phyloP scores from a whole-genome alignment of 768 basidiomycete genomes.

The Pisolithus albus region DNA sequence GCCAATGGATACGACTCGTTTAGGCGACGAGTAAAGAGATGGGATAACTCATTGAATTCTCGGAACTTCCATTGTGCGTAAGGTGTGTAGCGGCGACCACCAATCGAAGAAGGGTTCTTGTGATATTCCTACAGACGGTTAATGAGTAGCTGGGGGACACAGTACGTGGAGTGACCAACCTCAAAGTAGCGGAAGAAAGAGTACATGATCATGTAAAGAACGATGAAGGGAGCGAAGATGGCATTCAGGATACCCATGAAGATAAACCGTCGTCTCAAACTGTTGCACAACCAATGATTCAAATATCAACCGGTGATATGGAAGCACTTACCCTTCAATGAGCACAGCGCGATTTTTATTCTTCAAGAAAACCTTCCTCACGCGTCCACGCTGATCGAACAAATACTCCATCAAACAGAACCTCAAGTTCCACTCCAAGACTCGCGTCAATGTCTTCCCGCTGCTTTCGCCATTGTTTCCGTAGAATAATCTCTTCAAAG shows the following conservation, averaged over 20 bases:
- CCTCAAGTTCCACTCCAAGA: slow-evolving; percentile 94
- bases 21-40: slow-evolving; percentile 80
- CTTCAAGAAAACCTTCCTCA: slow-evolving; percentile 87
- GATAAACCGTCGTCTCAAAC: slow-evolving; percentile 78
- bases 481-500: slow-evolving; percentile 45
- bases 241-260: slow-evolving; percentile 98
- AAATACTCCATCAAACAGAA: slow-evolving; percentile 95
- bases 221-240: slow-evolving; percentile 94
- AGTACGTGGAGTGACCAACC: slow-evolving; percentile 38
- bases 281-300: slow-evolving; percentile 25
- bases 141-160: not conserved
- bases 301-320: not conserved
- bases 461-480: slow-evolving; percentile 48
- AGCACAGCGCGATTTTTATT: slow-evolving; percentile 70
- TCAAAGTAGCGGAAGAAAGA: slow-evolving; percentile 99
- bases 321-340: slow-evolving; percentile 67
- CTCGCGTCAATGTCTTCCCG: slow-evolving; percentile 77
- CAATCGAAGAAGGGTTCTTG: slow-evolving; percentile 95
- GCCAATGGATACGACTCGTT: slow-evolving; percentile 86
- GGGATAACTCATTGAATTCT: slow-evolving; percentile 97
- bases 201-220: slow-evolving; percentile 93
- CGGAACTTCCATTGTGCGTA: slow-evolving; percentile 98
- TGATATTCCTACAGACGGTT: slow-evolving; percentile 76
- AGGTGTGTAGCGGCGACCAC: slow-evolving; percentile 86
- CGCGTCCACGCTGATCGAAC: slow-evolving; percentile 85